A percentile compares a stretch with the other conserved stretches of the same genome.
These are phyloP conservation scores for Chrysoporthe deuterocubensis DNA, from an alignment of 2,329 filamentous ascomycete genomes.

Conservation along the genomic window DNA sequence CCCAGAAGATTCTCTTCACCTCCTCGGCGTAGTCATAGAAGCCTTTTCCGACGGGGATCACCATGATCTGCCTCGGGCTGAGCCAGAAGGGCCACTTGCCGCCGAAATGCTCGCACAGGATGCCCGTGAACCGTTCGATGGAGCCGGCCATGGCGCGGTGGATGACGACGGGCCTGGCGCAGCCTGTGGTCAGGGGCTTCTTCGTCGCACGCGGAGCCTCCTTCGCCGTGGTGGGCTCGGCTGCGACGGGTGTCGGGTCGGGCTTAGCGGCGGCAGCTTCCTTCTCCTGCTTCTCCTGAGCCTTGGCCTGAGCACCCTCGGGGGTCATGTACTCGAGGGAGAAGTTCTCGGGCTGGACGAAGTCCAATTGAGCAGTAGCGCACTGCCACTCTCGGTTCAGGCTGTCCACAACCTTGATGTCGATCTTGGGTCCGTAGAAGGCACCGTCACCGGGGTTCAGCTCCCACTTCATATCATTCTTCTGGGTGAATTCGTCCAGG, in stretches of 20 bases:
- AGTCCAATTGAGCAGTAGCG: constrained; percentile 88
- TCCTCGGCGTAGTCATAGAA: constrained; percentile 77
- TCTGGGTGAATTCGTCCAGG: constrained; percentile 71
- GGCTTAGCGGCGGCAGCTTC: constrained; percentile 36
- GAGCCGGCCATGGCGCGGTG: constrained; percentile 82
- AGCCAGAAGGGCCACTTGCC: constrained; percentile 93
- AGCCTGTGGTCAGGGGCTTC: constrained; percentile 66
- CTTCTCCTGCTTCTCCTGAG: constrained; percentile 41
- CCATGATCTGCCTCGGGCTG: constrained; percentile 78
- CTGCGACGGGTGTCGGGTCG: constrained; percentile 36
- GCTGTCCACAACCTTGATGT: constrained; percentile 91
- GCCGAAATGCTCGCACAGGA: constrained; percentile 81
- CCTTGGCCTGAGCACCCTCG: constrained; percentile 49
- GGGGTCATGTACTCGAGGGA: constrained; percentile 84
- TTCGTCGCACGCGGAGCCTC: constrained; percentile 49
- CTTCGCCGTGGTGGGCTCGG: constrained; percentile 44
- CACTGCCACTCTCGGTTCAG: constrained; percentile 79
- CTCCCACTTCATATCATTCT: constrained; percentile 73
- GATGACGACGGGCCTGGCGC: constrained; percentile 82
- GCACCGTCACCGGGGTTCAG: constrained; percentile 94
- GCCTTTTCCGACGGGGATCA: constrained; percentile 76
- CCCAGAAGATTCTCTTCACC: constrained; percentile 70
- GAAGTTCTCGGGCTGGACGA: constrained; percentile 84
- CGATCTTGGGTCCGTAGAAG: constrained; percentile 98
- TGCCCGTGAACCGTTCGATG: constrained; percentile 67